Evolutionary conservation across 2,329 filamentous ascomycete genomes (phyloP).

Genomic region (Penicillium sp.): DNA sequence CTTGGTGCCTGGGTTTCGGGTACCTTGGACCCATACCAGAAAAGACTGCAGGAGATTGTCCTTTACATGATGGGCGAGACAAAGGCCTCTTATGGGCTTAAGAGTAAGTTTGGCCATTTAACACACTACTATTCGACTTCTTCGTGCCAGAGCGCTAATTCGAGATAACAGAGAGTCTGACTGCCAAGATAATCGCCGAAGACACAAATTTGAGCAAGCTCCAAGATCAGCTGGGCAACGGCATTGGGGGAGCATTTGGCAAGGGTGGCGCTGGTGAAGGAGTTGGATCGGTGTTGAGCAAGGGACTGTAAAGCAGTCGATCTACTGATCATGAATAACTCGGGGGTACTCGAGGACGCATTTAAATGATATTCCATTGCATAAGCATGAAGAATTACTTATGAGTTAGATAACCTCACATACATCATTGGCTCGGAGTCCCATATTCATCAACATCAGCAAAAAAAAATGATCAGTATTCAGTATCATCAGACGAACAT

Average conservation of each 20-base stretch:
- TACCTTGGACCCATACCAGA: slow-evolving; percentile 31
- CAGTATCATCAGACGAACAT: not conserved
- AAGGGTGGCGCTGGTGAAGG: slow-evolving; percentile 24
- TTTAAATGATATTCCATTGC: not conserved
- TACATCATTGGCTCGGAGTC: not conserved
- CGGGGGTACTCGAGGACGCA: not conserved
- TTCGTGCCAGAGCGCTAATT: not conserved
- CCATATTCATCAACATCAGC: not conserved
- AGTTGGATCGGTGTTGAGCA: slow-evolving; percentile 22
- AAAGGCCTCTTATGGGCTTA: slow-evolving; percentile 28
- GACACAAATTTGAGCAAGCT: slow-evolving; percentile 29
- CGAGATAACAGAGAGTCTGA: slow-evolving; percentile 19
- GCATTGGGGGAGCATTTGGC: slow-evolving; percentile 23
- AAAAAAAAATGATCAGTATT: not conserved
- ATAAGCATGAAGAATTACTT: not conserved
- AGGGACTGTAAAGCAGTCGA: slow-evolving; percentile 13
- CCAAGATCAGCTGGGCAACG: slow-evolving; percentile 23
- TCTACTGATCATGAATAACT: not conserved
- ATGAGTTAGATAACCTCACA: not conserved
- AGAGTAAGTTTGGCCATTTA: slow-evolving; percentile 15
- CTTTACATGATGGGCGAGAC: slow-evolving; percentile 32
- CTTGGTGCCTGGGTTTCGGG: slow-evolving; percentile 31
- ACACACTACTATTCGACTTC: not conserved
- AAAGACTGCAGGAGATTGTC: slow-evolving; percentile 28
- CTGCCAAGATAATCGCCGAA: slow-evolving; percentile 25